Evolutionary conservation across 805 yeast species (phyloP), one percentile per base, ranked within the genome.

Genomic region (Spathaspora passalidarum): DNA sequence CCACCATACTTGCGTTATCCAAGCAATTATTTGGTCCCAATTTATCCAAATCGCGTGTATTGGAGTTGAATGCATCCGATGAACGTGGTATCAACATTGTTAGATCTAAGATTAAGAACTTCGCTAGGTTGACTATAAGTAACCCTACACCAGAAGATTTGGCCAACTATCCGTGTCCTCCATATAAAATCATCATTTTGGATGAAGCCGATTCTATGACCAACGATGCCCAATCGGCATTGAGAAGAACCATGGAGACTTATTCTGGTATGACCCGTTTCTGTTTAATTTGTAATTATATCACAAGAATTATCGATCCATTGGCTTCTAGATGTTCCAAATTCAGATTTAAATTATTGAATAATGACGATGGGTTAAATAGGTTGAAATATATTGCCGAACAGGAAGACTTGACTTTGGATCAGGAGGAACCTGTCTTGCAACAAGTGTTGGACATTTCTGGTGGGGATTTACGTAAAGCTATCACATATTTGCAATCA

Each of bases 131-230:
- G 38, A 79, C 90, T 0, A 88, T 91, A 1, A 84, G 97, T 0
- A 86, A 85, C 49, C 95, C 97, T 1, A 61, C 86, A 1, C 71
- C 75, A 13, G 84, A 82, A 35, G 94, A 86, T 56, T 65, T 78
- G 42, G 79, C 70, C 35, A 77, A 81, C 16, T 91, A 90, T 66
- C 97, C 98, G 1, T 92, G 98, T 61, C 98, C 99, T 1, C 97
- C 98, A 4, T 94, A 88, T 66, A 94, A 94, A 62, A 81, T 94
- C 56, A 86, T 94, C 52, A 88, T 94, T 37, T 68, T 94, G 44
- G 97, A 91, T 69, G 97, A 91, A 65, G 97, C 97, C 0, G 97
- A 94, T 64, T 88, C 96, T 10, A 94, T 94, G 97, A 94, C 99
- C 8, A 79, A 88, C 37, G 97, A 89, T 56, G 99, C 99, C 0